Evolutionary conservation across 495 filamentous ascomycete genomes (phyloP), one percentile per base, ranked within the genome.

Genomic region (Penicillium turbatum): DNA sequence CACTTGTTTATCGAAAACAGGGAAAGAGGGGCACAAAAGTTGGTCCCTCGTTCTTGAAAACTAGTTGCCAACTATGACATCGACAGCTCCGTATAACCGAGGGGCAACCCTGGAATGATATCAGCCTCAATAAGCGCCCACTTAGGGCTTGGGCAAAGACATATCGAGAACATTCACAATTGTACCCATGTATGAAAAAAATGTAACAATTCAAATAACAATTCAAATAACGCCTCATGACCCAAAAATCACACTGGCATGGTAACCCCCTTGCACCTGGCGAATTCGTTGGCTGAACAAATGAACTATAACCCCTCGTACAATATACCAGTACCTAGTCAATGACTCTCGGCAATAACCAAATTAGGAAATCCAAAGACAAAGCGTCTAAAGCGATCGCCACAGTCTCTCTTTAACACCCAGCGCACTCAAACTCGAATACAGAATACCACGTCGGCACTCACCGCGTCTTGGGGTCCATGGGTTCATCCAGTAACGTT

Each of bases 61-160:
- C 13, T 34, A 36, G 38, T 17, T n/a, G 11, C 19, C 12, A 9
- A 9, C 17, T 31, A 51, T 51, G 49, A 51, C 39, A 51, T 51
- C 24, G 27, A 15, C 42, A 29, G n/a, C 24, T 31, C 35, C 35
- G 30, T 49, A 19, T 12, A 19, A 27, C 3, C 21, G 37, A 37
- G 45, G 29, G 37, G 53, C 46, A 31, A 27, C 26, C 21, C 21
- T 24, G 4, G 21, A 24, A 24, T 24, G 21, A 17, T 36, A 43
- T 43, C 27, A 55, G 37, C 45, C 53, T 55, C 37, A 42, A 29
- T 7, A 50, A 21, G 13, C 30, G 12, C 29, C 37, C 15, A 26
- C 31, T 29, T 49, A 16, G 27, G 47, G 39, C 16, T 27, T 24
- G 21, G 2, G 21, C 21, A 24, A n/a, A 24, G 21, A 24, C 21